phyloP scores from a whole-genome alignment of 768 basidiomycete genomes.

The Lentinula lateritia region DNA sequence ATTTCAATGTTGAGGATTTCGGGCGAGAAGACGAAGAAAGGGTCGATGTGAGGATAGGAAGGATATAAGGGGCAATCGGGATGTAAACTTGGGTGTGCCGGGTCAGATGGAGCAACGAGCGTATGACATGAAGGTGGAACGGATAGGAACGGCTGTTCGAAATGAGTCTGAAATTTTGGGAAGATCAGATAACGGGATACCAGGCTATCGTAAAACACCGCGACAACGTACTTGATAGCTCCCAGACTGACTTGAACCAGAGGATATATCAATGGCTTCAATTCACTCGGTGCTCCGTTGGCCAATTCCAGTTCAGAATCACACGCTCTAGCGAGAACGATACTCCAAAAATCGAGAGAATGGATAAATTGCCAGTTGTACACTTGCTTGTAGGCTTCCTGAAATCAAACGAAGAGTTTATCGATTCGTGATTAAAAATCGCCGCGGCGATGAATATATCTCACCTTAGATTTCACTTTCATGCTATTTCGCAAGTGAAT shows the following conservation, averaged over 20 bases:
- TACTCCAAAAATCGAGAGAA: constrained; percentile 92
- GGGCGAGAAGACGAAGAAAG: constrained; percentile 64
- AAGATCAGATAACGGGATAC: constrained; percentile 5
- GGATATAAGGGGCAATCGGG: constrained; percentile 80
- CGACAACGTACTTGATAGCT: constrained; percentile 74
- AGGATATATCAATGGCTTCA: constrained; percentile 89
- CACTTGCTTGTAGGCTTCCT: constrained; percentile 91
- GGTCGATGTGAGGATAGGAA: constrained; percentile 78
- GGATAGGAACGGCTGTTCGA: constrained; percentile 91
- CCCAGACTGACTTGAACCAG: constrained; percentile 93
- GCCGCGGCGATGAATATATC: constrained; percentile 10
- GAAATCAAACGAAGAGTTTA: constrained; percentile 6
- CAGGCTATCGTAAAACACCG: background rate
- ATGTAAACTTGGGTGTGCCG: constrained; percentile 82
- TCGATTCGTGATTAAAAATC: background rate
- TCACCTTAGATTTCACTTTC: constrained; percentile 80
- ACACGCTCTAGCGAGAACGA: constrained; percentile 81
- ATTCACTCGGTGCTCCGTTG: constrained; percentile 61
- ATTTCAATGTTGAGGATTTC: constrained; percentile 81
- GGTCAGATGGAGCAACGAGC: constrained; percentile 82
- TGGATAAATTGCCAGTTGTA: constrained; percentile 99
- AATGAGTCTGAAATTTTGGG: constrained; percentile 55
- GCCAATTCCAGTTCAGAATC: constrained; percentile 49
- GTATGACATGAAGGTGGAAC: constrained; percentile 87
- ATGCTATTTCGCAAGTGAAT: constrained; percentile 89